Evolutionary conservation across 768 basidiomycete genomes (phyloP).

Genomic region (Rhizopogon vulgaris): DNA sequence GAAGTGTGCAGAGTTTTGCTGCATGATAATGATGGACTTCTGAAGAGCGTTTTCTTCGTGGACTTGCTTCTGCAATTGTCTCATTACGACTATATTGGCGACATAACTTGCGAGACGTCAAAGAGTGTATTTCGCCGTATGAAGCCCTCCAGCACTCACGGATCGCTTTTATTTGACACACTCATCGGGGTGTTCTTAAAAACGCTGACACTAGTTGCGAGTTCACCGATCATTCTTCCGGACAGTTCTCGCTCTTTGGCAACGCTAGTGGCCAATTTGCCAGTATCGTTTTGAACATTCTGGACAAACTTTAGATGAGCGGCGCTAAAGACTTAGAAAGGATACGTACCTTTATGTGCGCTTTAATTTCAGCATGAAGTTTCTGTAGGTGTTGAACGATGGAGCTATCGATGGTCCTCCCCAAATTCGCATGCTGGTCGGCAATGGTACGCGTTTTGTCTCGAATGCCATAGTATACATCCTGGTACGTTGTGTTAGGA

Average conservation of each 20-base stretch:
- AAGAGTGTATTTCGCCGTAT: background rate
- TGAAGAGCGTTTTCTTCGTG: constrained; percentile 97
- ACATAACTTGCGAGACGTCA: constrained; percentile 42
- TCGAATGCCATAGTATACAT: constrained; percentile 87
- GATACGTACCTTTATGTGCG: constrained; percentile 79
- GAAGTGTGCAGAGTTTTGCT: constrained; percentile 94
- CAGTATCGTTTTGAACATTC: constrained; percentile 95
- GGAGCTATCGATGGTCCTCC: constrained; percentile 91
- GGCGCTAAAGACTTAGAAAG: background rate
- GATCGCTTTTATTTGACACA: constrained; percentile 75
- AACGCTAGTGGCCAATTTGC: constrained; percentile 83
- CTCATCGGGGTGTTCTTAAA: constrained; percentile 94
- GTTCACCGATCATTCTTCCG: constrained; percentile 77
- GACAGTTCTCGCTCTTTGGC: constrained; percentile 92
- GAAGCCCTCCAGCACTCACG: constrained; percentile 42
- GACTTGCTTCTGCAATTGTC: constrained; percentile 86
- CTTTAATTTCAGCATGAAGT: constrained; percentile 91
- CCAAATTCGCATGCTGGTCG: constrained; percentile 94
- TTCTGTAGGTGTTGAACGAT: constrained; percentile 98
- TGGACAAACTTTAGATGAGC: constrained; percentile 19
- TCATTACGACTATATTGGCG: constrained; percentile 63
- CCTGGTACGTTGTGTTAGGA: constrained; percentile 35
- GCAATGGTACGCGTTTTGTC: constrained; percentile 92
- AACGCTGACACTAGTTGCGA: constrained; percentile 79
- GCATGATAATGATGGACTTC: constrained; percentile 97